phyloP scores from a whole-genome alignment of 2,329 filamentous ascomycete species.

The Pochonia chlamydosporia region DNA sequence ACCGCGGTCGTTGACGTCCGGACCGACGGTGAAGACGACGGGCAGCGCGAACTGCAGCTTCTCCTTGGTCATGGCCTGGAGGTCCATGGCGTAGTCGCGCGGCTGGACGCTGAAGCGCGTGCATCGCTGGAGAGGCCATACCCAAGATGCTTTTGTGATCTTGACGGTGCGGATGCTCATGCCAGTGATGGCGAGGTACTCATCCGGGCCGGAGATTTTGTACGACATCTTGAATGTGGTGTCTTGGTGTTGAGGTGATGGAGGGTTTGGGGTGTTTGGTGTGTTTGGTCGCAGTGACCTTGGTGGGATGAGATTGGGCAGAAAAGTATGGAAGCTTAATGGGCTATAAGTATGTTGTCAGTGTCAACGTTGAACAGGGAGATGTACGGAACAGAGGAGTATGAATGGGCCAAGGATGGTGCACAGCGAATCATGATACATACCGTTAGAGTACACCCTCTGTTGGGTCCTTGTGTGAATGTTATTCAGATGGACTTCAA shows the following conservation, averaged over 20 bases:
- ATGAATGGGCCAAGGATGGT: no score
- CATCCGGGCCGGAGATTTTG: constrained; percentile 66
- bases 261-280: not conserved
- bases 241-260: not conserved
- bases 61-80: constrained; percentile 86
- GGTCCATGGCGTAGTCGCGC: constrained; percentile 75
- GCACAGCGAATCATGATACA: no score
- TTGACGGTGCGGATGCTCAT: constrained; percentile 67
- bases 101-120: constrained; percentile 61
- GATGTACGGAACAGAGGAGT: no score
- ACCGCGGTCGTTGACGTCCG: constrained; percentile 60
- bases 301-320: no score
- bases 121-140: constrained; percentile 65
- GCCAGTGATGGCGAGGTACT: constrained; percentile 85
- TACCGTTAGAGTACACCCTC: no score
- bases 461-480: no score
- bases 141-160: constrained; percentile 72
- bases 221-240: constrained; percentile 47
- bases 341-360: no score
- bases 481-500: no score
- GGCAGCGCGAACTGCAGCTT: constrained; percentile 79
- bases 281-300: no score
- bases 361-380: no score
- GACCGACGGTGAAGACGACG: constrained; percentile 81
- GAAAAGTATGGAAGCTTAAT: no score